These are phyloP conservation scores for Oryza coarctata DNA, from an alignment of 176 grass and related monocot species.

Conservation along the genomic window DNA sequence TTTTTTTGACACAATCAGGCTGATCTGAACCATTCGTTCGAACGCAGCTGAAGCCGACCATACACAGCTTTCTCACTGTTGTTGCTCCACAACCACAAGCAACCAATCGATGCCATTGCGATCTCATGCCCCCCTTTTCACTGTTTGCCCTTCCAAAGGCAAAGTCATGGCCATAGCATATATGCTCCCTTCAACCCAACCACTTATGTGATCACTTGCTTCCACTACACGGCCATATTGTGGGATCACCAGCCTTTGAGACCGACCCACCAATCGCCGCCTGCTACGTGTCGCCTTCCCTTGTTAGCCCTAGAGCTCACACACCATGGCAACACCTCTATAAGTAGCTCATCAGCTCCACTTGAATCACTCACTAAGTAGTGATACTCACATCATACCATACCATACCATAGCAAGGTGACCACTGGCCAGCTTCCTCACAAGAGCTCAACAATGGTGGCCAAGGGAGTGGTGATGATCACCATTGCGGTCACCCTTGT, in stretches of 20 bases:
- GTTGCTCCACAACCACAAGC: not conserved
- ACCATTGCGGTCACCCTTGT: not conserved
- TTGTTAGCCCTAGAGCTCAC: not conserved
- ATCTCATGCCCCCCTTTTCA: not conserved
- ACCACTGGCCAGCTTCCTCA: no score
- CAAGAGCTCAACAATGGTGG: slow-evolving; percentile 2
- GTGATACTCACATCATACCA: not conserved
- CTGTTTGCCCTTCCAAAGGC: not conserved
- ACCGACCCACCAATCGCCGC: not conserved
- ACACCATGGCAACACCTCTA: not conserved
- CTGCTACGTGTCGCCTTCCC: not conserved
- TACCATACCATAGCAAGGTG: not conserved
- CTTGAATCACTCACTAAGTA: not conserved
- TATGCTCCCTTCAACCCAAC: not conserved
- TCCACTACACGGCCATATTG: not conserved
- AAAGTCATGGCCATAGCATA: not conserved
- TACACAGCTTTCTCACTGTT: not conserved
- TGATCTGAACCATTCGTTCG: no score
- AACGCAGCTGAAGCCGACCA: not conserved
- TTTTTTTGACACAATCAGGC: not conserved
- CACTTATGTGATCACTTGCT: not conserved
- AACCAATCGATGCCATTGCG: not conserved
- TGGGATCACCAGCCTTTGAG: not conserved
- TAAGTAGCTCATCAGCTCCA: not conserved
- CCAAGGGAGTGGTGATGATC: not conserved